These are phyloP conservation scores for Globisporangium iwayamae DNA, from an alignment of 352 stramenopile species.

Conservation along the genomic window DNA sequence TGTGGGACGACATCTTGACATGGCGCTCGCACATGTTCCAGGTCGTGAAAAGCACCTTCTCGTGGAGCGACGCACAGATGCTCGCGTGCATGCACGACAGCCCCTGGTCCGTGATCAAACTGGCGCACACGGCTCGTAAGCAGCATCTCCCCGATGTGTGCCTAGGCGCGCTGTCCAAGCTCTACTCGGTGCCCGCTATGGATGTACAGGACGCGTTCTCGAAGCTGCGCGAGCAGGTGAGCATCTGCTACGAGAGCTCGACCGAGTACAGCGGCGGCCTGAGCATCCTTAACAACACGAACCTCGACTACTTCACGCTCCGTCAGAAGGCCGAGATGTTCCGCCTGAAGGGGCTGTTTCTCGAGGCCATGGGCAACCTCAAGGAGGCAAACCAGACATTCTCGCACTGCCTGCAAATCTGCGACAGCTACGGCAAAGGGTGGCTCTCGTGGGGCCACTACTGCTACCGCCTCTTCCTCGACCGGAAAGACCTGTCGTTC, in stretches of 20 bases:
- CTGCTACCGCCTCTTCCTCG: conserved; percentile 83
- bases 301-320: conserved; percentile 91
- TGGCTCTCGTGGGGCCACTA: conserved; percentile 95
- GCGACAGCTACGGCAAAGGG: conserved; percentile 90
- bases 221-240: conserved; percentile 92
- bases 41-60: conserved; percentile 86
- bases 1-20: conserved; percentile 93
- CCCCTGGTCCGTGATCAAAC: conserved; percentile 90
- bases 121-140: conserved; percentile 89
- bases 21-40: conserved; percentile 93
- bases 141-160: conserved; percentile 88
- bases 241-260: conserved; percentile 89
- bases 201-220: conserved; percentile 91
- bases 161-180: conserved; percentile 78
- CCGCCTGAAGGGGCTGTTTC: conserved; percentile 88
- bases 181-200: conserved; percentile 89
- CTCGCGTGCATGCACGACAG: conserved; percentile 90
- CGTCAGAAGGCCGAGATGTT: conserved; percentile 93
- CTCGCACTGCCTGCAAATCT: conserved; percentile 90
- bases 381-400: conserved; percentile 89
- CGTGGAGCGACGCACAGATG: conserved; percentile 85
- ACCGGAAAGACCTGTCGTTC: conserved; percentile 68
- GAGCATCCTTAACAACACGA: conserved; percentile 92
- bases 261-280: conserved; percentile 85
- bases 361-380: conserved; percentile 76